Evolutionary conservation across 306 rosid species (phyloP), one percentile per base, ranked within the genome.

Genomic region (Trichosanthes truncata): DNA sequence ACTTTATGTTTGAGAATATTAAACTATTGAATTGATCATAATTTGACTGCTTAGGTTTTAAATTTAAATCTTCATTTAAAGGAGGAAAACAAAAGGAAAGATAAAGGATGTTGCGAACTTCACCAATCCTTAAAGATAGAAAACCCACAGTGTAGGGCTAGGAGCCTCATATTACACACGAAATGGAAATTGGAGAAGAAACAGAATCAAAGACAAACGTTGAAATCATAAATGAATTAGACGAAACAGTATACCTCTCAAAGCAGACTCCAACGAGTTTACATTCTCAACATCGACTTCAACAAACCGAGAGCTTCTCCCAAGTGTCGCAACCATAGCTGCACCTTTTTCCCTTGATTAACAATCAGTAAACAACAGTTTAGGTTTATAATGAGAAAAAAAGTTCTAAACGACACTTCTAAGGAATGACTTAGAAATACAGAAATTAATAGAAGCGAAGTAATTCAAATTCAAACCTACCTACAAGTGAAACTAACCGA

Each of bases 291-390:
- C 83, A 57, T 94, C 87, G 41, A 92, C 94, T 60, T 83, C 91
- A 23, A 88, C 82, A 73, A 92, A 94, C 61, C 84, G 82, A 21
- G 97, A 86, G 68, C 85, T 87, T 5, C 79, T 84, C 21, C 97
- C 93, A 10, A 92, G 89, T 80, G 87, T 89, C 4, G 87, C 68
- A 81, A 86, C 92, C 89, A 92, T 83, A 41, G 88, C 85, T 56
- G 84, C 87, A 17, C 94, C 97, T 77, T 89, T 94, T 74, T 86
- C 95, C 84, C 97, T 41, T 8, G 35, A 68, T 26, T 21, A 40
- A 21, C 53, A 11, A 21, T 40, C 52, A 41, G 18, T 21, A 21
- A 41, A n/a, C 15, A 68, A 40, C 51, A 40, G 8, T 68, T 35
- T 21, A n/a, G 51, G 4, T 68, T n/a, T 41, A 25, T 68, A 35